Base-by-base conservation (phyloP, 805 yeast species). In the Candida xiaguanensis region DNA sequence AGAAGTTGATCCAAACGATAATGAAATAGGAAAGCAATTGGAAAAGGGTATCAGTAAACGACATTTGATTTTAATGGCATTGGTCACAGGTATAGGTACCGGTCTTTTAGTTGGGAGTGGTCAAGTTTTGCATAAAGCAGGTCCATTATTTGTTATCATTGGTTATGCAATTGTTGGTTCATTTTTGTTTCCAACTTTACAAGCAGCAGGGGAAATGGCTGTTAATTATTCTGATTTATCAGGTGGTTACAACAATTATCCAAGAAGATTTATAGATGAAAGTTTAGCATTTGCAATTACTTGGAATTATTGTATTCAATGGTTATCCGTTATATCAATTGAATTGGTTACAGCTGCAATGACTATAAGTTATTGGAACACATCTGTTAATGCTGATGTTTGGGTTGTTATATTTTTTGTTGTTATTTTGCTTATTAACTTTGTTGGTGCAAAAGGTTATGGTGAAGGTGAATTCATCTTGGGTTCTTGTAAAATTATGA, bases 321-420 rank as follows among this genome's bases (percentile, higher is more conserved):
- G 85, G 82, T 57, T 77, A 47, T 67, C 75, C 31, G 82, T 78
- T 40, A 67, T 80, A 39, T 78, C 85, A 2, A 66, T 80, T 34
- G 86, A 80, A 52, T 65, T 80, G 52, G 83, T 80, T 20, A 78
- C 85, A 17, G 83, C 83, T 14, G 65, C 80, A 30, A 72, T 78
- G 67, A 78, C 85, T 19, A 70, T 80, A 41, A 62, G 72, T 45
- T 80, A 64, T 56, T 80, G 87, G 87, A 53, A 41, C 28, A 24
- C 15, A 15, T 44, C 49, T 6, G 65, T 79, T 35, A 72, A 78
- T 49, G 65, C 84, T 1, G 82, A 77, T 48, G 76, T 70, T 4
- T 80, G 75, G 57, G 81, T 80, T 14, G 63, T 70, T 1, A 72
- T 79, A 3, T 76, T 80, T 50, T 72, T 65, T 39, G 50, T 63